A percentile compares a stretch with the other conserved stretches of the same genome.
Conservation (phyloP, 2,329 filamentous ascomycete species). For the Cytospora chrysosperma region DNA sequence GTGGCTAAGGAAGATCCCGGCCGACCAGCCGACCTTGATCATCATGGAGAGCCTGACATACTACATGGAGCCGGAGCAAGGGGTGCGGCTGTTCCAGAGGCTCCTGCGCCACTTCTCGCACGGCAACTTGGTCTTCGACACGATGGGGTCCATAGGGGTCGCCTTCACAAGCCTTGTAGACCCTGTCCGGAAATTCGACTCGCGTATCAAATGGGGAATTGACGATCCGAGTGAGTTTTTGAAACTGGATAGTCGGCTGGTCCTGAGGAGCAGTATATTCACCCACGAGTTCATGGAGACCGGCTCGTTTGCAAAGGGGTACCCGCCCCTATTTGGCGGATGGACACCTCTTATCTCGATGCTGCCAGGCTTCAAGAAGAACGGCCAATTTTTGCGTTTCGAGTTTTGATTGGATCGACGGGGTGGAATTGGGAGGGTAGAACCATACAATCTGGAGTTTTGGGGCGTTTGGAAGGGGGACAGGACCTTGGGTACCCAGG, state of each 20-base stretch:
- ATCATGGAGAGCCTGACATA: slow-evolving; percentile 29
- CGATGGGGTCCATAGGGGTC: slow-evolving; percentile 4
- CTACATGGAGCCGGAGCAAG: slow-evolving; percentile 28
- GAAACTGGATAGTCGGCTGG: slow-evolving; percentile 10
- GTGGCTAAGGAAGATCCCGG: slow-evolving; percentile 27
- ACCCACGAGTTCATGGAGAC: slow-evolving; percentile 13
- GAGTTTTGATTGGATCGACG: slow-evolving; percentile 6
- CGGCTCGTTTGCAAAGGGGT: slow-evolving; percentile 14
- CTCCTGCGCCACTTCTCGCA: slow-evolving; percentile 9
- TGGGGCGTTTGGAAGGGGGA: neutral
- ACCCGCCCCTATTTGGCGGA: slow-evolving; percentile 11
- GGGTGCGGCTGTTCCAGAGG: slow-evolving; percentile 17
- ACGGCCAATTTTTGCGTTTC: slow-evolving; percentile 6
- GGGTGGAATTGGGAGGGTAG: neutral
- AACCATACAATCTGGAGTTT: neutral
- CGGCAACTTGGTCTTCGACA: slow-evolving; percentile 15
- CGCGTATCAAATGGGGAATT: slow-evolving; percentile 4
- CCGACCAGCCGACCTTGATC: slow-evolving; percentile 26
- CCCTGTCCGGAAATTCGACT: neutral
- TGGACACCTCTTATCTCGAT: slow-evolving; percentile 19
- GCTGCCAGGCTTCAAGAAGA: slow-evolving; percentile 11
- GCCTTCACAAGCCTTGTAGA: slow-evolving; percentile 7
- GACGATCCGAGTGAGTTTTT: slow-evolving; percentile 11
- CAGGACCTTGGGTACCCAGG: no score
- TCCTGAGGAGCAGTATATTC: slow-evolving; percentile 9